phyloP scores from a whole-genome alignment of 495 filamentous ascomycete species.

The Thermochaetoides thermophila region DNA sequence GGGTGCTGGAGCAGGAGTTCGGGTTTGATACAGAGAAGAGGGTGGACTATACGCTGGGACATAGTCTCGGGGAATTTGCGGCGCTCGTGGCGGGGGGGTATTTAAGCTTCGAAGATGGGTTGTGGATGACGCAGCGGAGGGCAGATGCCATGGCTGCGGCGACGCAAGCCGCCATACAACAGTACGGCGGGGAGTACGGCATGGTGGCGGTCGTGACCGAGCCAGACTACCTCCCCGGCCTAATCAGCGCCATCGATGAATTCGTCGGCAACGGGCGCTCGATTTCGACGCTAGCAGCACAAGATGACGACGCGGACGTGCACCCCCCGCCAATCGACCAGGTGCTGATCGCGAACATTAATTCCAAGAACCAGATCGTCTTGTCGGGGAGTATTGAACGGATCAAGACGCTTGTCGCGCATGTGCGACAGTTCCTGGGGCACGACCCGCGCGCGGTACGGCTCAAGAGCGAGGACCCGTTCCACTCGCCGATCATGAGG shows the following conservation, averaged over 20 bases:
- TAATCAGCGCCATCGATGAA: conserved; percentile 62
- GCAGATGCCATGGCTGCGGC: conserved; percentile 77
- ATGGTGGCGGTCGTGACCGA: conserved; percentile 92
- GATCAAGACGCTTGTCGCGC: conserved; percentile 73
- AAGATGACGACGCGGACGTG: too few species aligned
- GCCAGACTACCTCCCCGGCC: conserved; percentile 46
- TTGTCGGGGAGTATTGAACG: conserved; percentile 73
- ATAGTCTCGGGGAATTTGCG: conserved; percentile 91
- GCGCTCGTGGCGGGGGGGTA: conserved; percentile 74
- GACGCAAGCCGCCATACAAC: conserved; percentile 43
- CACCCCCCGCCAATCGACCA: conserved; percentile 75
- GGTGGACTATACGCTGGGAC: conserved; percentile 72
- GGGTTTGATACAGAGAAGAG: conserved; percentile 53
- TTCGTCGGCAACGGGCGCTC: conserved; percentile 61
- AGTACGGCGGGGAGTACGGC: conserved; percentile 64
- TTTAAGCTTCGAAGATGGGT: conserved; percentile 59
- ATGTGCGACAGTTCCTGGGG: conserved; percentile 81
- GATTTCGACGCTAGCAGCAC: too few species aligned
- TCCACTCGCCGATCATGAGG: conserved; percentile 86
- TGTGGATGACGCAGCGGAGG: conserved; percentile 60
- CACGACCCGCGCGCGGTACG: conserved; percentile 83
- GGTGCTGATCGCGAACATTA: conserved; percentile 87
- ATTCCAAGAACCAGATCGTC: conserved; percentile 91
- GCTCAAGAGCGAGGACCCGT: conserved; percentile 80
- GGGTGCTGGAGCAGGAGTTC: conserved; percentile 76